Evolutionary conservation across 176 grass and related monocot species (phyloP).

Genomic region (Raddia distichophylla): DNA sequence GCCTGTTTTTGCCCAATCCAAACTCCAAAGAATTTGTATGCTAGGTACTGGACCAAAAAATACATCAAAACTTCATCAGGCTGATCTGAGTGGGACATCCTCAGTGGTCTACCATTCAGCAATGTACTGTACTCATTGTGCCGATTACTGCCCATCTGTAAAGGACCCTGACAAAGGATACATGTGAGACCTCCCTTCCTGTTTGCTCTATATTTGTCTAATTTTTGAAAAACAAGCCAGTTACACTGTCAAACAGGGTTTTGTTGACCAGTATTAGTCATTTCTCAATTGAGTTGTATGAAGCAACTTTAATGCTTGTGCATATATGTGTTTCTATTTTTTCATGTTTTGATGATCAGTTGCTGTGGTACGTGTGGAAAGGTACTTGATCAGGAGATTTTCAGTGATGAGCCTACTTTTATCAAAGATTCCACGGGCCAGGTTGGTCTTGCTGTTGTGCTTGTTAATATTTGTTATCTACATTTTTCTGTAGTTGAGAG

Average conservation of each 20-base stretch:
- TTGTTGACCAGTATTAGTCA: constrained; percentile 17
- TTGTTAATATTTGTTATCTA: constrained; percentile 25
- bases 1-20: background rate
- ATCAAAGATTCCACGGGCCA: constrained; percentile 50
- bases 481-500: constrained; percentile 1
- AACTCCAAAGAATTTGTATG: background rate
- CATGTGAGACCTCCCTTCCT: constrained; percentile 49
- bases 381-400: constrained; percentile 74
- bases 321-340: constrained; percentile 1
- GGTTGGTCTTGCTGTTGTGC: constrained; percentile 38
- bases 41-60: constrained; percentile 6
- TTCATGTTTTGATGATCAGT: constrained; percentile 50
- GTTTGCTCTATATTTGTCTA: constrained; percentile 10
- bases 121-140: constrained; percentile 81
- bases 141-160: constrained; percentile 38
- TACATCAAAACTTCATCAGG: constrained; percentile 21
- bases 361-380: constrained; percentile 71
- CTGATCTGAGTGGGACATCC: constrained; percentile 15
- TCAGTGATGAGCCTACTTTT: constrained; percentile 49
- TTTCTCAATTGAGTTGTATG: background rate
- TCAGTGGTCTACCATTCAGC: background rate
- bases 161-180: constrained; percentile 64
- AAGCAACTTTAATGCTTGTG: constrained; percentile 12
- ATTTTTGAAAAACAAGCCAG: constrained; percentile 2
- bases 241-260: background rate